Evolutionary conservation across 2,329 filamentous ascomycete species (phyloP).

Genomic region (Lecanicillium sp.): DNA sequence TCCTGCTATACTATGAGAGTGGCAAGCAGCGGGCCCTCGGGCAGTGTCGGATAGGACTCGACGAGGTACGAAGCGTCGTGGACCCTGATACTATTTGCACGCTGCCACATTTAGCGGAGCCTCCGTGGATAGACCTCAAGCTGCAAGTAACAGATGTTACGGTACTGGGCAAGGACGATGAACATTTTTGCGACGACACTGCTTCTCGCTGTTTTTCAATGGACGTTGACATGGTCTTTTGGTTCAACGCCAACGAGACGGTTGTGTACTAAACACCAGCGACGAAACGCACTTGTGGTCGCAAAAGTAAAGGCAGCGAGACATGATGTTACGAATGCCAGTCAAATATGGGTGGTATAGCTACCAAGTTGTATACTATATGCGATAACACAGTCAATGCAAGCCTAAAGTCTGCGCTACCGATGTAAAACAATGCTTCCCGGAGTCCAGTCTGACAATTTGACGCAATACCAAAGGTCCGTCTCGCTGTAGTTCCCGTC

Average conservation of each 20-base stretch:
- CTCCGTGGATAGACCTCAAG: neutral
- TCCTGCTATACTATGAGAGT: neutral
- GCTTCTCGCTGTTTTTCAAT: no score
- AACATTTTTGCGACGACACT: neutral
- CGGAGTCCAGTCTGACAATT: slow-evolving; percentile 10
- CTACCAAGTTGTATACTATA: no score
- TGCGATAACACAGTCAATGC: no score
- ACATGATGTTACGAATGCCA: no score
- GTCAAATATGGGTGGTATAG: no score
- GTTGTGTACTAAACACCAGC: no score
- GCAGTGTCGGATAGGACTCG: neutral
- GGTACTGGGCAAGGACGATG: neutral
- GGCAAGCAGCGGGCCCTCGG: neutral
- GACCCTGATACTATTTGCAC: neutral
- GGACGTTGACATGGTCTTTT: no score
- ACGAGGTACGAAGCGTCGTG: neutral
- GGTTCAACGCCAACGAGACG: no score
- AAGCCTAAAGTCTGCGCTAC: neutral
- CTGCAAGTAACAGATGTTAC: neutral
- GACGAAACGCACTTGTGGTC: no score
- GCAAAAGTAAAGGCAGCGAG: no score
- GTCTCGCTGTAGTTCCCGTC: slow-evolving; percentile 8
- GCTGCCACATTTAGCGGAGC: neutral
- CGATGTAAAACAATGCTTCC: slow-evolving; percentile 11
- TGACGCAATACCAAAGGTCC: slow-evolving; percentile 13